Conservation (phyloP, 1,284 basidiomycete genomes). For the Ceratobasidium sp. region DNA sequence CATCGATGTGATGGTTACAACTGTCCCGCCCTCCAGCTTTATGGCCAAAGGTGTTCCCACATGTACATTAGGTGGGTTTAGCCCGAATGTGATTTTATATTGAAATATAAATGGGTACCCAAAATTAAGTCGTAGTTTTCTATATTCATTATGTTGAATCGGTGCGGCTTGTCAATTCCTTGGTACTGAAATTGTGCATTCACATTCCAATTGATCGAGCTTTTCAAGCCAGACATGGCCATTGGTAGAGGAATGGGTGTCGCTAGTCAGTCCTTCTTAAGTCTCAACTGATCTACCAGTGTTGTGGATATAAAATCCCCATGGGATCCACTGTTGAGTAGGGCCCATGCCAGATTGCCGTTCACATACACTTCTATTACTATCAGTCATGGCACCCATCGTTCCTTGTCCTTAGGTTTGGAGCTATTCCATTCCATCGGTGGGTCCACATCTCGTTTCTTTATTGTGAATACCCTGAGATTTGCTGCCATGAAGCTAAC, state of each 20-base stretch:
- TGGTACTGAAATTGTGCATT: constrained; percentile 49
- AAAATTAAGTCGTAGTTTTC: constrained; percentile 49
- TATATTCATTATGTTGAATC: constrained; percentile 51
- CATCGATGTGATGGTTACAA: constrained; percentile 41
- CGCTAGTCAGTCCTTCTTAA: constrained; percentile 44
- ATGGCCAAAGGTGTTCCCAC: constrained; percentile 44
- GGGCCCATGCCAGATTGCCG: constrained; percentile 48
- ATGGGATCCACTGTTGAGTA: constrained; percentile 53
- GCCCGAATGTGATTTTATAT: constrained; percentile 45
- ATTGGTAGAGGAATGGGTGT: constrained; percentile 51
- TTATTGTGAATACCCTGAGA: not conserved
- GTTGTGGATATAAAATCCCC: constrained; percentile 54
- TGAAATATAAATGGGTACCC: constrained; percentile 50
- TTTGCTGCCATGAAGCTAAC: not conserved
- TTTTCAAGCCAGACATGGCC: constrained; percentile 47
- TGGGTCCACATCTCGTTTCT: not conserved
- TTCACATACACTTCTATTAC: constrained; percentile 50
- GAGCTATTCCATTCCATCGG: not conserved
- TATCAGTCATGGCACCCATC: constrained; percentile 49
- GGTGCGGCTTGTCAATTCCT: constrained; percentile 45
- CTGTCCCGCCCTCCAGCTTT: constrained; percentile 45
- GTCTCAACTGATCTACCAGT: constrained; percentile 51
- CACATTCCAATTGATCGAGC: constrained; percentile 44
- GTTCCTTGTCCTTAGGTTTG: constrained; percentile 21
- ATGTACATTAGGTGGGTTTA: constrained; percentile 45